These are phyloP conservation scores for Solanum dulcamara DNA, from an alignment of 257 asterid genomes.

Conservation along the genomic window DNA sequence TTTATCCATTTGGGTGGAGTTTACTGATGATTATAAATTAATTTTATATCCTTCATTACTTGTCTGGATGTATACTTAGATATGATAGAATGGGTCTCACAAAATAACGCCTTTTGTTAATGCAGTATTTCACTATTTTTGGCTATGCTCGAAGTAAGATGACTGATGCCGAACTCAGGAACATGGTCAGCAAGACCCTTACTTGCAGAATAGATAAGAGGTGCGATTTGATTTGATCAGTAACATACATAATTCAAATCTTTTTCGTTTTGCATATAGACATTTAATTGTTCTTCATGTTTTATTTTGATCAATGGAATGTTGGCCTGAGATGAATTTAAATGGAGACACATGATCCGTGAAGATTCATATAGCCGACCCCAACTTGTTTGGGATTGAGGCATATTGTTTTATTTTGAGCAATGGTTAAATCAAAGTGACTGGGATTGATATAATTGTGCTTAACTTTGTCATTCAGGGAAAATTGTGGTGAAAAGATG, in stretches of 20 bases:
- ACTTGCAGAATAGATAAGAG: constrained; percentile 94
- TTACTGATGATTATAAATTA: not conserved
- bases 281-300: not conserved
- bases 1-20: not conserved
- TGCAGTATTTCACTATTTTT: constrained; percentile 80
- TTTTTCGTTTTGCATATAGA: not conserved
- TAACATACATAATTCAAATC: not conserved
- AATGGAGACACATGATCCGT: not conserved
- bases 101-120: not conserved
- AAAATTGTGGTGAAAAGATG: constrained; percentile 88
- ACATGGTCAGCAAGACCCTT: constrained; percentile 88
- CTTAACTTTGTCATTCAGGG: constrained; percentile 35
- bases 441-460: not conserved
- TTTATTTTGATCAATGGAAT: not conserved
- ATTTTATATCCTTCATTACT: not conserved
- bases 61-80: not conserved
- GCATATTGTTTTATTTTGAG: not conserved
- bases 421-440: not conserved
- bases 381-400: not conserved
- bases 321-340: not conserved
- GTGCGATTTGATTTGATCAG: constrained; percentile 17
- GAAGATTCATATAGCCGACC: not conserved
- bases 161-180: constrained; percentile 80
- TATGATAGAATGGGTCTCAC: not conserved
- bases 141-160: constrained; percentile 99